A percentile compares a stretch with the other conserved stretches of the same genome.
phyloP scores from a whole-genome alignment of 2,329 filamentous ascomycete species.

The Cladorrhinum sp. region DNA sequence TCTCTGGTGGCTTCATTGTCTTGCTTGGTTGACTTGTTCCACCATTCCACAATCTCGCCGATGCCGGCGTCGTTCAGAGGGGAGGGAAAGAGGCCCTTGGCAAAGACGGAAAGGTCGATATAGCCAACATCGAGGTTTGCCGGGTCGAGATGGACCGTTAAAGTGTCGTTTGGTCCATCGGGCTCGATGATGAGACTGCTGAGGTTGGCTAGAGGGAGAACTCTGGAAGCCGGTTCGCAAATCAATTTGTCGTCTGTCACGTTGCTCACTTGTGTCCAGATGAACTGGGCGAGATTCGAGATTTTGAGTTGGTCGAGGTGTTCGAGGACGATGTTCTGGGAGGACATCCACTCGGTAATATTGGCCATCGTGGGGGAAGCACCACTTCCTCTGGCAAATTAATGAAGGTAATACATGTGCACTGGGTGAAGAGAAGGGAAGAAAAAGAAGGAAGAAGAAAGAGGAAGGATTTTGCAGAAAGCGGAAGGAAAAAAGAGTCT shows the following conservation, averaged over 20 bases:
- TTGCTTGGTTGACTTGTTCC: constrained; percentile 11
- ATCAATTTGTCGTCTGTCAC: background rate
- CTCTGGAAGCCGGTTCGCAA: constrained; percentile 10
- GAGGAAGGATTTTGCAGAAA: background rate
- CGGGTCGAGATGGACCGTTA: constrained; percentile 10
- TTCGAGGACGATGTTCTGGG: constrained; percentile 4
- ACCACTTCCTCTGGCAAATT: background rate
- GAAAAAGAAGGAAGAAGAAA: background rate
- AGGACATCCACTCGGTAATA: constrained; percentile 2
- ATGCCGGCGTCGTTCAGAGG: constrained; percentile 16
- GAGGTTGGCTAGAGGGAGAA: constrained; percentile 16
- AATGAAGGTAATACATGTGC: background rate
- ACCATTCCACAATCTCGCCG: constrained; percentile 18
- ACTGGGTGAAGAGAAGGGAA: background rate
- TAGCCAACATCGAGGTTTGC: constrained; percentile 13
- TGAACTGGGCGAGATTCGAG: constrained; percentile 12
- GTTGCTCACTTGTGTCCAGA: constrained; percentile 3
- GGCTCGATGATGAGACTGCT: constrained; percentile 1
- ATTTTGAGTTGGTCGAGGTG: constrained; percentile 12
- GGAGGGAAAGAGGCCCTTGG: constrained; percentile 16
- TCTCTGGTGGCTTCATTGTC: background rate
- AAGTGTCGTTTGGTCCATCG: background rate
- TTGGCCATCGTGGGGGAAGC: background rate
- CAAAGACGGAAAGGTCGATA: constrained; percentile 11
- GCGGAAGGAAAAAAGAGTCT: background rate